phyloP scores from a whole-genome alignment of 1,284 basidiomycete species.

The Cryptococcus wingfieldii region DNA sequence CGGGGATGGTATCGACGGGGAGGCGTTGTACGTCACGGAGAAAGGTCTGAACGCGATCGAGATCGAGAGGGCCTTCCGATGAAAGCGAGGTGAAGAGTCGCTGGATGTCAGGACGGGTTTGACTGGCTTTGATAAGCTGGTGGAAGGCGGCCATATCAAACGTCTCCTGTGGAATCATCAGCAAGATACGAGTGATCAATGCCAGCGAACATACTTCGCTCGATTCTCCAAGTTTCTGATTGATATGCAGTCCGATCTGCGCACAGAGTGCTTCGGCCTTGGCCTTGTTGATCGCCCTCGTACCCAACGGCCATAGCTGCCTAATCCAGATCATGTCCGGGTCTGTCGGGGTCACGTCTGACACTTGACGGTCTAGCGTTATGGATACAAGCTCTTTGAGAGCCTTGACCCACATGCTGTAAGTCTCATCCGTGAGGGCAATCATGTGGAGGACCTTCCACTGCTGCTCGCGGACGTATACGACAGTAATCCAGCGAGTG shows the following conservation, averaged over 20 bases:
- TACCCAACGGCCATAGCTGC: conserved; percentile 42
- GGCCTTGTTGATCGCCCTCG: conserved; percentile 24
- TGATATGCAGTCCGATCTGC: conserved; percentile 49
- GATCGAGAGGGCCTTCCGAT: conserved; percentile 33
- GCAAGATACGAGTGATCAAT: neutral
- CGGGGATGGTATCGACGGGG: conserved; percentile 1
- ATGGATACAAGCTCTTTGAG: conserved; percentile 49
- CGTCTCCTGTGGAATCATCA: conserved; percentile 15
- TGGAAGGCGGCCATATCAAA: conserved; percentile 83
- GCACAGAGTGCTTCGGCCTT: conserved; percentile 62
- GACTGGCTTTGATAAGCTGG: conserved; percentile 76
- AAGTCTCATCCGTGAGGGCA: conserved; percentile 65
- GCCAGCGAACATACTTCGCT: conserved; percentile 58
- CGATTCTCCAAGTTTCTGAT: conserved; percentile 39
- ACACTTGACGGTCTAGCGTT: conserved; percentile 32
- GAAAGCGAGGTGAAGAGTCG: conserved; percentile 59
- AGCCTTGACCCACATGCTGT: conserved; percentile 54
- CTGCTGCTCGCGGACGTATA: conserved; percentile 55
- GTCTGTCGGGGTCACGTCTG: conserved; percentile 35
- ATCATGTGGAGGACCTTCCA: conserved; percentile 93
- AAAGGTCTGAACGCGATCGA: conserved; percentile 59
- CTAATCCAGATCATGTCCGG: conserved; percentile 44
- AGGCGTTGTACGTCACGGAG: conserved; percentile 67
- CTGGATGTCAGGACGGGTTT: conserved; percentile 75
- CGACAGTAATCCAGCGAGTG: conserved; percentile 52